Conservation (phyloP, 345 rosid genomes). For the Lumnitzera racemosa region DNA sequence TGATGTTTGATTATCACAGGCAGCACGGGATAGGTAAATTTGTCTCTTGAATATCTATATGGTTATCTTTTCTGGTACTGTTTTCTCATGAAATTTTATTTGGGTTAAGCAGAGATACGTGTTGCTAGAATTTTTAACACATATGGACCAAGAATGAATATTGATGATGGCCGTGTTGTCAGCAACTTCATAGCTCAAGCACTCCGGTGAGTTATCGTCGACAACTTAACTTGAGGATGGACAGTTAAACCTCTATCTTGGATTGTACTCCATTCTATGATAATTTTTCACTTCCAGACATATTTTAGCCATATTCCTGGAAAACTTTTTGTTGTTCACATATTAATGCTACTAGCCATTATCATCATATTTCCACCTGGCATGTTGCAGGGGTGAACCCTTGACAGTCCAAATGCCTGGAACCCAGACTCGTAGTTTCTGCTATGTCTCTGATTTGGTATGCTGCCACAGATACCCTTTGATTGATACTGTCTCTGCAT, state of each 20-base stretch:
- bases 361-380: constrained; percentile 6
- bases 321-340: too few relatives aligned
- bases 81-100: constrained; percentile 1
- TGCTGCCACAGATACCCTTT: neutral
- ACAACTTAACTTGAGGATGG: too few relatives aligned
- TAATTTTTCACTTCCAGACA: too few relatives aligned
- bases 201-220: constrained; percentile 44
- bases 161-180: constrained; percentile 98
- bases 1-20: constrained; percentile 97
- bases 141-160: constrained; percentile 97
- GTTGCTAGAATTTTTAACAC: constrained; percentile 98
- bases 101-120: constrained; percentile 59
- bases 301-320: too few relatives aligned
- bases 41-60: neutral
- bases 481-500: neutral
- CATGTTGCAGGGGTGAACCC: constrained; percentile 57
- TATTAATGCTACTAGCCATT: neutral
- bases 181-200: constrained; percentile 99
- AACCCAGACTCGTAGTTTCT: constrained; percentile 96
- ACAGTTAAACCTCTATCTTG: too few relatives aligned
- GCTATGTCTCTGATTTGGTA: constrained; percentile 96
- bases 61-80: neutral
- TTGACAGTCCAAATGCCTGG: constrained; percentile 96
- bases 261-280: too few relatives aligned
- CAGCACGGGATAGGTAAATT: constrained; percentile 82